phyloP scores from a whole-genome alignment of 306 rosid genomes.

The Trifolium subterraneum region DNA sequence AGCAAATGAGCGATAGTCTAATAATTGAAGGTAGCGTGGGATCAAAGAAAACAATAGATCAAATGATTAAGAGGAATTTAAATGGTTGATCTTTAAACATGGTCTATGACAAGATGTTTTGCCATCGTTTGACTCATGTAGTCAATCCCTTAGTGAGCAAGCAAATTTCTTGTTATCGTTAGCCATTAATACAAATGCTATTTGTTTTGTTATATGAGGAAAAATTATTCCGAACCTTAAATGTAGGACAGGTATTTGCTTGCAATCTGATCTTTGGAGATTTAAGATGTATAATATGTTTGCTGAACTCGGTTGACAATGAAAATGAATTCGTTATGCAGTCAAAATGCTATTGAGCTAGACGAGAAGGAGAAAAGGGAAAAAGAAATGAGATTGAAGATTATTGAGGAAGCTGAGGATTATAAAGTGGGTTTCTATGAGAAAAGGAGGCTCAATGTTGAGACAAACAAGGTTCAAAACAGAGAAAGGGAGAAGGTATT shows the following conservation, averaged over 20 bases:
- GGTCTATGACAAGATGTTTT: neutral
- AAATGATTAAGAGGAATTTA: neutral
- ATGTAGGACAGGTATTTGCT: constrained; percentile 27
- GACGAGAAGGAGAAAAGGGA: constrained; percentile 95
- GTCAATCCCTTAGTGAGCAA: neutral
- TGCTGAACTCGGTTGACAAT: constrained; percentile 30
- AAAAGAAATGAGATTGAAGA: constrained; percentile 79
- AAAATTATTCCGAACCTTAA: constrained; percentile 25
- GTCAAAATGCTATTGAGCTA: constrained; percentile 81
- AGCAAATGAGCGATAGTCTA: neutral
- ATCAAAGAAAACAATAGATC: constrained; percentile 4
- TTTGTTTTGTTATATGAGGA: constrained; percentile 16
- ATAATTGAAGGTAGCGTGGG: neutral
- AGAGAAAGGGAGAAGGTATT: constrained; percentile 96
- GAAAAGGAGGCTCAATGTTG: constrained; percentile 86
- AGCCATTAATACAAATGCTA: constrained; percentile 10
- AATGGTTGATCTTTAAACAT: constrained; percentile 1
- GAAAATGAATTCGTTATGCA: constrained; percentile 48
- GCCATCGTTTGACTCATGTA: neutral
- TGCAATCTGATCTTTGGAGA: constrained; percentile 20
- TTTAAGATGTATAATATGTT: constrained; percentile 19
- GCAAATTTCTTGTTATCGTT: neutral
- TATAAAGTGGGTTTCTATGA: constrained; percentile 79
- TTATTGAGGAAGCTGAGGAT: constrained; percentile 96
- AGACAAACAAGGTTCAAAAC: constrained; percentile 74